phyloP scores from a whole-genome alignment of 441 rosid species.

The Capsella rubella region DNA sequence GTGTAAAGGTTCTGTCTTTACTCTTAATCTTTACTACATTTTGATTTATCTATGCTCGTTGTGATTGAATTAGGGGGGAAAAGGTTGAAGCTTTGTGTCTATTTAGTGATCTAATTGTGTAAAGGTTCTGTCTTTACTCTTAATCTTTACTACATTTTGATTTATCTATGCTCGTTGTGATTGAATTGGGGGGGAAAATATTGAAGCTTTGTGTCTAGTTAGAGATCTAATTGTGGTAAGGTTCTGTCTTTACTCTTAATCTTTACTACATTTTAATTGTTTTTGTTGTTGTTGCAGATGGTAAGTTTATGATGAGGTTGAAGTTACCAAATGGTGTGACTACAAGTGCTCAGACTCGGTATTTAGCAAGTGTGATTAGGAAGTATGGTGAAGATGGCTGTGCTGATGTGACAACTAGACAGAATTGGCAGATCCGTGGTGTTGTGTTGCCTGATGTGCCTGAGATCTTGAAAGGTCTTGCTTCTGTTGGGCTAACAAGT shows the following conservation, averaged over 20 bases:
- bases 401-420: conserved; percentile 92
- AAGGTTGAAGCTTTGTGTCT: neutral
- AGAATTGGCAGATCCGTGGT: conserved; percentile 97
- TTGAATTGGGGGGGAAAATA: neutral
- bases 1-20: neutral
- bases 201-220: neutral
- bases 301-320: conserved; percentile 96
- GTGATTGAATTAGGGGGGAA: neutral
- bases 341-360: conserved; percentile 90
- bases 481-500: conserved; percentile 82
- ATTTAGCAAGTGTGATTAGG: conserved; percentile 81
- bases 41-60: neutral
- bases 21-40: neutral
- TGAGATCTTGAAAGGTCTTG: conserved; percentile 79
- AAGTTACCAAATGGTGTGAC: conserved; percentile 97
- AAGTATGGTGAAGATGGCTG: conserved; percentile 95
- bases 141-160: neutral
- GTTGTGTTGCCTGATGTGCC: conserved; percentile 89
- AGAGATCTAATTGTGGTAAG: neutral
- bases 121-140: neutral
- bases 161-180: neutral
- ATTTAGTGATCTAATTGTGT: neutral
- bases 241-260: neutral
- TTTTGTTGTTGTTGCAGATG: conserved; percentile 57
- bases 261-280: neutral